Evolutionary conservation across 2,329 filamentous ascomycete species (phyloP).

Genomic region (Neonectria hederae): DNA sequence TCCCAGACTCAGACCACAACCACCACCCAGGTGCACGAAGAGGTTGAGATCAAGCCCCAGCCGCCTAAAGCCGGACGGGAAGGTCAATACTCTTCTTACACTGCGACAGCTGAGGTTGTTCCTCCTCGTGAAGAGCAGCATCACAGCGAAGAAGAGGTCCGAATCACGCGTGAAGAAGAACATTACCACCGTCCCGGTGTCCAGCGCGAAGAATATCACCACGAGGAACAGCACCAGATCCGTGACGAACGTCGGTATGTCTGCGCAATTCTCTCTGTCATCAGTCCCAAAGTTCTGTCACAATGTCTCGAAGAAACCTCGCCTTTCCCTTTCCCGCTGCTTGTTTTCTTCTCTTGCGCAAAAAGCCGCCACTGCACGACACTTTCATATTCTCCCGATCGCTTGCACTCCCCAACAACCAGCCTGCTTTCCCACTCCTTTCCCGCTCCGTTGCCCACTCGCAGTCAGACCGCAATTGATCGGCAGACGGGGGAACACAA

Average conservation of each 20-base stretch:
- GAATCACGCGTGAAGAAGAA: constrained; percentile 81
- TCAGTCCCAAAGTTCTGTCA: neutral
- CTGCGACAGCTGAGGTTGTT: constrained; percentile 67
- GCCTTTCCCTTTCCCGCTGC: neutral
- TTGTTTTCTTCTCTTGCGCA: neutral
- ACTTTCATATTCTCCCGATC: neutral
- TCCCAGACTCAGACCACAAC: constrained; percentile 62
- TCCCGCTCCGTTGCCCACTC: neutral
- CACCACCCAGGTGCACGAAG: constrained; percentile 72
- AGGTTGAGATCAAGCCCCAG: constrained; percentile 83
- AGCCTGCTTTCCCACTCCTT: neutral
- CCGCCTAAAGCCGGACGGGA: constrained; percentile 94
- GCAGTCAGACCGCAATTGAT: constrained; percentile 19
- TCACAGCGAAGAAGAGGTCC: constrained; percentile 85
- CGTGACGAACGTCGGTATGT: constrained; percentile 64
- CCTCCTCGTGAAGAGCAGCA: constrained; percentile 71
- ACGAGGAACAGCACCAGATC: constrained; percentile 43
- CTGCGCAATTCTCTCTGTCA: constrained; percentile 25
- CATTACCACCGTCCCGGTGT: constrained; percentile 76
- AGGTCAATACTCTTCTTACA: constrained; percentile 86
- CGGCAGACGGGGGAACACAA: constrained; percentile 19
- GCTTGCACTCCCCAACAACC: neutral
- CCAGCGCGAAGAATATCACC: constrained; percentile 43
- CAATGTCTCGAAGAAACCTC: neutral
- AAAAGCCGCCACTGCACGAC: neutral